Percentiles rank a stretch among this genome's conserved stretches.
Evolutionary conservation across 106 monocot genomes (phyloP).

Genomic region (Acorus calamus): DNA sequence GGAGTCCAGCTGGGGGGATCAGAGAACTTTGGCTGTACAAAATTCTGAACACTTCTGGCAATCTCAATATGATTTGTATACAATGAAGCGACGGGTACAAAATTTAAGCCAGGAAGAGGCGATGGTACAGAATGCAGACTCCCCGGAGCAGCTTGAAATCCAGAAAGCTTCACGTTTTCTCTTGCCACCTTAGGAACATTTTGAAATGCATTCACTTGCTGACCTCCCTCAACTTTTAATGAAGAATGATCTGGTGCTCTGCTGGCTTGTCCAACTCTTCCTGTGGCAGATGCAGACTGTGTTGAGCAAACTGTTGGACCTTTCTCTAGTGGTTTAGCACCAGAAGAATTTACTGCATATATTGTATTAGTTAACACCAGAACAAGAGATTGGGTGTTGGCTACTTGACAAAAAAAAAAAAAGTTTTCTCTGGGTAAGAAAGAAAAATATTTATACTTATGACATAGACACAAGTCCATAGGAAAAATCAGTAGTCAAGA

Average conservation of each 20-base stretch:
- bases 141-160: constrained; percentile 18
- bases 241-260: constrained; percentile 19
- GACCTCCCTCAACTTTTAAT: constrained; percentile 14
- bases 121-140: constrained; percentile 33
- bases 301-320: constrained; percentile 13
- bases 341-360: constrained; percentile 17
- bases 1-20: constrained; percentile 55
- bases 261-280: constrained; percentile 12
- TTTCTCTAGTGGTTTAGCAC: constrained; percentile 24
- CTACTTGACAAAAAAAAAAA: too few species aligned
- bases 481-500: too few species aligned
- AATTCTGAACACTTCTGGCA: constrained; percentile 52
- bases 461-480: too few species aligned
- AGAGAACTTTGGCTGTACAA: constrained; percentile 44
- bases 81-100: constrained; percentile 25
- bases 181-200: constrained; percentile 10
- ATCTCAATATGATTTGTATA: constrained; percentile 53
- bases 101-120: constrained; percentile 26
- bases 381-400: too few species aligned
- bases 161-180: constrained; percentile 16
- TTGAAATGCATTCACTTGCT: constrained; percentile 16
- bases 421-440: too few species aligned
- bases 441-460: too few species aligned
- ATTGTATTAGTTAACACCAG: neutral
- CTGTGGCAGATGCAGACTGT: constrained; percentile 21